Evolutionary conservation across 768 basidiomycete species (phyloP).

Genomic region (Agaricus sinodeliciosus): DNA sequence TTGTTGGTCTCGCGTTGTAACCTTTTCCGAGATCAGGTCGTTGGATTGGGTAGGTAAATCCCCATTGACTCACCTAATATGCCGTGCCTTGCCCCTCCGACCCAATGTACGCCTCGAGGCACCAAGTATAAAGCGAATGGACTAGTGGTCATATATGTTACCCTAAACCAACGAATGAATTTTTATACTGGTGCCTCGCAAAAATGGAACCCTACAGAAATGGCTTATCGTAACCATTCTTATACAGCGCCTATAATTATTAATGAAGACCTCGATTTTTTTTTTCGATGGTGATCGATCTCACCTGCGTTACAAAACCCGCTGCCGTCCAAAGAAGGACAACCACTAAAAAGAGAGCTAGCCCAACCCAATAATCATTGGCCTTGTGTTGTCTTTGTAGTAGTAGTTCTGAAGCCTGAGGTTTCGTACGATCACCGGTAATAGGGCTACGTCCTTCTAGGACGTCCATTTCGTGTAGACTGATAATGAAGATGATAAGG

Average conservation of each 20-base stretch:
- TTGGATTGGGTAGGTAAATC: background rate
- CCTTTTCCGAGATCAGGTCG: background rate
- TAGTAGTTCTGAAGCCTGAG: background rate
- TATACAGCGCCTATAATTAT: constrained; percentile 36
- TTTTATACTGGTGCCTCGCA: background rate
- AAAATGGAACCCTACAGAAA: constrained; percentile 50
- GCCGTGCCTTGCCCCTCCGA: constrained; percentile 8
- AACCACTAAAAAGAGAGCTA: constrained; percentile 64
- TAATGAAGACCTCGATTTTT: background rate
- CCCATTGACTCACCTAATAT: background rate
- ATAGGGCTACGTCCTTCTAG: background rate
- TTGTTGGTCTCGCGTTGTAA: constrained; percentile 8
- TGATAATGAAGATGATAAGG: background rate
- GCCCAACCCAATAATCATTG: constrained; percentile 45
- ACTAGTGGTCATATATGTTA: constrained; percentile 81
- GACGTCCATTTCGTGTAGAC: background rate
- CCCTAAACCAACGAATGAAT: constrained; percentile 13
- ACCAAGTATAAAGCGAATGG: constrained; percentile 51
- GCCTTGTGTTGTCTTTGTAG: constrained; percentile 13
- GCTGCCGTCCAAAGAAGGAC: constrained; percentile 85
- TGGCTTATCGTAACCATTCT: constrained; percentile 76
- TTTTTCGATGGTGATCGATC: constrained; percentile 35
- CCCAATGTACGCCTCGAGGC: constrained; percentile 20
- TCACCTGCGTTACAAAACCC: constrained; percentile 81
- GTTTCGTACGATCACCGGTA: background rate